Percentiles rank a stretch among this genome's conserved stretches.
Evolutionary conservation across 2,329 filamentous ascomycete species (phyloP).

Genomic region (Colletotrichum tanaceti): DNA sequence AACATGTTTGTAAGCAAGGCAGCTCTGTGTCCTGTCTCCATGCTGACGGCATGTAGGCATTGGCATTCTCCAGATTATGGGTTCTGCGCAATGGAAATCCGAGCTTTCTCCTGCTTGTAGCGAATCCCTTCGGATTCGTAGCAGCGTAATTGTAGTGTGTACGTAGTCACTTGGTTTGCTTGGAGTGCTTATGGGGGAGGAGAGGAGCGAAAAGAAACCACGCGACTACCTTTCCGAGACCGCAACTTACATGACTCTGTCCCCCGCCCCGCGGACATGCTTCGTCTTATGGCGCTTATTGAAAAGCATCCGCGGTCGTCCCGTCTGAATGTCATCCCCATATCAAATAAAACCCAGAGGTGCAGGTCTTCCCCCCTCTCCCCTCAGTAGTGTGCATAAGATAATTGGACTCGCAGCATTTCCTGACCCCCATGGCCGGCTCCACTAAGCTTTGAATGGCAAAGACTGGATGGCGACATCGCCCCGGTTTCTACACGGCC

Average conservation of each 20-base stretch:
- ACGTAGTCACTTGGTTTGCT: no score
- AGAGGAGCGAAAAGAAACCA: slow-evolving; percentile 8
- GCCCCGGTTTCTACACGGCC: slow-evolving; percentile 41
- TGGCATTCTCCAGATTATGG: slow-evolving; percentile 28
- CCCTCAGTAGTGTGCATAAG: slow-evolving; percentile 20
- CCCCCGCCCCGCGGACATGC: slow-evolving; percentile 14
- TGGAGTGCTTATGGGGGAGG: not conserved
- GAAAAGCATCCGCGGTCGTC: slow-evolving; percentile 9
- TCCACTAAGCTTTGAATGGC: slow-evolving; percentile 41
- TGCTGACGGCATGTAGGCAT: slow-evolving; percentile 33
- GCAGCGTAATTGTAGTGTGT: no score
- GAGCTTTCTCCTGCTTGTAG: slow-evolving; percentile 18
- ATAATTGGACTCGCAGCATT: slow-evolving; percentile 29
- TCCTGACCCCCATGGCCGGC: slow-evolving; percentile 25
- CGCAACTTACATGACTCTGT: slow-evolving; percentile 16
- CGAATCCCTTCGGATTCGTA: not conserved
- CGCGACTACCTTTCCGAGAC: slow-evolving; percentile 23
- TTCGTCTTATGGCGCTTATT: slow-evolving; percentile 23
- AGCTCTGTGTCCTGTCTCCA: slow-evolving; percentile 22
- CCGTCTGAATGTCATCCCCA: slow-evolving; percentile 8
- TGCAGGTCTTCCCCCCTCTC: slow-evolving; percentile 3
- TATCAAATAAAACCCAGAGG: slow-evolving; percentile 20
- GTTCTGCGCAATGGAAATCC: slow-evolving; percentile 13
- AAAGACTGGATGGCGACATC: slow-evolving; percentile 46
- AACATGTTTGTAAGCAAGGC: slow-evolving; percentile 29